Evolutionary conservation across 345 rosid species (phyloP).

Genomic region (Pistacia integerrima): DNA sequence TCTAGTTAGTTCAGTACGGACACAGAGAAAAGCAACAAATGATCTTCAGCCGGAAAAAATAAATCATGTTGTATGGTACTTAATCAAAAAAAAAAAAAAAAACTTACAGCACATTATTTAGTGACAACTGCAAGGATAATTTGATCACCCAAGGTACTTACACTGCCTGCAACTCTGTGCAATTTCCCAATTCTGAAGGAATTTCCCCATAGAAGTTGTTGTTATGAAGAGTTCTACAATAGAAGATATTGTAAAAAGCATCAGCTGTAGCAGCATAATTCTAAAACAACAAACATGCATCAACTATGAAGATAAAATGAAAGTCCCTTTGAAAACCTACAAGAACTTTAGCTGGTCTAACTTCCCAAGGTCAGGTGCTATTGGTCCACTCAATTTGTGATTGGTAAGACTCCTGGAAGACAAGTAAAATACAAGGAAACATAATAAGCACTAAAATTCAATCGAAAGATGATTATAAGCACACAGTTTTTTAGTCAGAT

Average conservation of each 20-base stretch:
- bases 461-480: not conserved
- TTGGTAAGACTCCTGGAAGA: slow-evolving; percentile 71
- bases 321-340: slow-evolving; percentile 47
- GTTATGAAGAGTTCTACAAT: slow-evolving; percentile 70
- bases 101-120: not conserved
- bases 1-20: not conserved
- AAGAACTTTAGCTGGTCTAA: slow-evolving; percentile 66
- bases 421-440: slow-evolving; percentile 1
- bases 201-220: slow-evolving; percentile 82
- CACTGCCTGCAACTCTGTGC: slow-evolving; percentile 78
- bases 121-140: slow-evolving; percentile 5
- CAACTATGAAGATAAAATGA: slow-evolving; percentile 17
- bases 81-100: not conserved
- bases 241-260: slow-evolving; percentile 23
- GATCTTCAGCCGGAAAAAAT: not conserved
- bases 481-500: not conserved
- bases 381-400: slow-evolving; percentile 78
- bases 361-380: slow-evolving; percentile 86
- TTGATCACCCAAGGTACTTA: slow-evolving; percentile 38
- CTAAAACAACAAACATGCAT: slow-evolving; percentile 10
- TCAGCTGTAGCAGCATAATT: slow-evolving; percentile 24
- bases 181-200: slow-evolving; percentile 85
- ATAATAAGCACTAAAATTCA: slow-evolving; percentile 6
- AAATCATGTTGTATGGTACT: not conserved
- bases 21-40: not conserved